Conservation (phyloP, 1,284 basidiomycete species). For the Prillingera fragicola region DNA sequence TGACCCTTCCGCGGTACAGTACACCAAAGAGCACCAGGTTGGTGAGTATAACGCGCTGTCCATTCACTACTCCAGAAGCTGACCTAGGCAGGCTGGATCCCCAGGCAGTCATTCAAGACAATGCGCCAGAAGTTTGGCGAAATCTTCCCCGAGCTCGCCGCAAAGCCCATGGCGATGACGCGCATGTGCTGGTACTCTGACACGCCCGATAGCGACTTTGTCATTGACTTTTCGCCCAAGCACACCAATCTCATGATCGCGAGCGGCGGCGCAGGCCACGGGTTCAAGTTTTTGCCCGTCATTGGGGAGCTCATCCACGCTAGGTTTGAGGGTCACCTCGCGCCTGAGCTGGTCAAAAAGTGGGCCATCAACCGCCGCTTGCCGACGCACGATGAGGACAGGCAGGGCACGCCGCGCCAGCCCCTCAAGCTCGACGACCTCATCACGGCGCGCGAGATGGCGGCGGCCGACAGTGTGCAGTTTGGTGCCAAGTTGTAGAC, state of each 20-base stretch:
- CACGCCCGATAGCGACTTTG: constrained; percentile 62
- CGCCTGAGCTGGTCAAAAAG: constrained; percentile 51
- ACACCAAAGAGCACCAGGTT: constrained; percentile 15
- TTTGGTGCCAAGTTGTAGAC: background rate
- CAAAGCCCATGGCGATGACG: constrained; percentile 59
- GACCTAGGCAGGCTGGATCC: constrained; percentile 51
- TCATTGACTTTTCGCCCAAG: constrained; percentile 62
- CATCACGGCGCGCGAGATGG: constrained; percentile 7
- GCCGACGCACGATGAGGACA: constrained; percentile 7
- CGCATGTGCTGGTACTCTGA: constrained; percentile 70
- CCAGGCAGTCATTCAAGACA: constrained; percentile 52
- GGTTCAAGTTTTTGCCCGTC: constrained; percentile 61
- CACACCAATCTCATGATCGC: constrained; percentile 62
- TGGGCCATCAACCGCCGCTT: constrained; percentile 29
- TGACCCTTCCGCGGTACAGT: constrained; percentile 18
- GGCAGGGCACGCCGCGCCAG: constrained; percentile 11
- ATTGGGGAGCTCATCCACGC: constrained; percentile 66
- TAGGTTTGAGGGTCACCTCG: constrained; percentile 60
- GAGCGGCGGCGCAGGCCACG: constrained; percentile 74
- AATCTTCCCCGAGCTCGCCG: constrained; percentile 66
- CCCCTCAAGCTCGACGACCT: constrained; percentile 13
- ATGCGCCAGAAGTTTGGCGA: constrained; percentile 56
- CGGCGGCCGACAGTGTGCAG: no score
- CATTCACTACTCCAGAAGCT: background rate
- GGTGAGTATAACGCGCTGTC: constrained; percentile 10